Evolutionary conservation across 441 rosid genomes (phyloP), one percentile per base, ranked within the genome.

Genomic region (Kokia cookei): DNA sequence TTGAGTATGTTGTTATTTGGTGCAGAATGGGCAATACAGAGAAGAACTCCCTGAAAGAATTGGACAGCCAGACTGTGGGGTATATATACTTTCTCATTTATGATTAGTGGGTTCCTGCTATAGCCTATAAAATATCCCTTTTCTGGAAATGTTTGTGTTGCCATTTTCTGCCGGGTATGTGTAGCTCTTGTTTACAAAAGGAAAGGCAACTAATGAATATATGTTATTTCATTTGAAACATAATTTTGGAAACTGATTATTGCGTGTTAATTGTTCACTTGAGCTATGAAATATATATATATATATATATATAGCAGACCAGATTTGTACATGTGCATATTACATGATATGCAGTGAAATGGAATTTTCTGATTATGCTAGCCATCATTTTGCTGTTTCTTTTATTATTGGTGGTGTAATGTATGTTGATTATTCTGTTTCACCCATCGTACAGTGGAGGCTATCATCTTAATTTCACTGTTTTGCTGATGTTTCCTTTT

Each of bases 21-120:
- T 26, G 19, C 78, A 89, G 97, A 89, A 78, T 72, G 40, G 68
- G 22, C 74, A 71, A 79, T 80, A 83, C 75, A 80, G 82, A 73
- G 93, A 88, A 69, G 93, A 88, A 67, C 90, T 91, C 27, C 97
- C 97, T 0, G 89, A 88, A 82, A 86, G 97, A 72, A 72, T 75
- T 77, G 97, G 94, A 57, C 90, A 87, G 65, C 94, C 91, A 0
- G 97, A 91, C 77, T 91, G 97, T 73, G 94, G 86, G 86, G 97
- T 88, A 80, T 55, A 54, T 22, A 14, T 81, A 76, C 65, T 81
- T 71, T 50, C 42, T 26, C 11, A 51, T 19, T 51, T 51, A 7
- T 54, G 70, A 61, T 58, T 48, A 45, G 14, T 43, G 29, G 68
- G 37, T 71, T 65, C 17, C 63, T 51, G 26, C 45, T 10, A 57